These are phyloP conservation scores for Capronia epimyces DNA, from an alignment of 2,329 filamentous ascomycete genomes.

Conservation along the genomic window DNA sequence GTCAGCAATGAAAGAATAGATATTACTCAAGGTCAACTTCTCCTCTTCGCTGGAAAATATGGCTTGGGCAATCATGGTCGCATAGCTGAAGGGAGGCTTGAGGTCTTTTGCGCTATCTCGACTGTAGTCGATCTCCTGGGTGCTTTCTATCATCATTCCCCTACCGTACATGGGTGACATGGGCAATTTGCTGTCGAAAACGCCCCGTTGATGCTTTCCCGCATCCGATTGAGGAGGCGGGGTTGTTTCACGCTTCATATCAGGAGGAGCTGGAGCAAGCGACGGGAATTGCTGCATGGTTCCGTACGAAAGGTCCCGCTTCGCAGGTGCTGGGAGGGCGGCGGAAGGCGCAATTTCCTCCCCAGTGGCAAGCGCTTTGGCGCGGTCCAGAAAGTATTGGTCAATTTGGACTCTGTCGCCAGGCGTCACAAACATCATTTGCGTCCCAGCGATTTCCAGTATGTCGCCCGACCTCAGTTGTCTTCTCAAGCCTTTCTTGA, in stretches of 20 bases:
- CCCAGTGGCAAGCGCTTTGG: conserved; percentile 44
- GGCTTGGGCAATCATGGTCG: conserved; percentile 92
- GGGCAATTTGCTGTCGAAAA: conserved; percentile 37
- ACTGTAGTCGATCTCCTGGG: conserved; percentile 55
- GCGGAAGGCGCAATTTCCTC: conserved; percentile 40
- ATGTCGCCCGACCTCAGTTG: conserved; percentile 79
- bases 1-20: conserved; percentile 87
- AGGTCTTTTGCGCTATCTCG: conserved; percentile 80
- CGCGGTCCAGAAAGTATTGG: conserved; percentile 63
- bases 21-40: conserved; percentile 83
- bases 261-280: conserved; percentile 41
- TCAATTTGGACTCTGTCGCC: conserved; percentile 65
- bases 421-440: conserved; percentile 99
- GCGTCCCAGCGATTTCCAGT: conserved; percentile 82
- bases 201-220: conserved; percentile 29
- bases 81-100: conserved; percentile 94
- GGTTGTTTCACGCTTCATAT: conserved; percentile 39
- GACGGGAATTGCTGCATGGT: conserved; percentile 20
- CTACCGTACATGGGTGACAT: conserved; percentile 47
- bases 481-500: conserved; percentile 62
- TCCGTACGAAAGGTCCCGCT: conserved; percentile 9
- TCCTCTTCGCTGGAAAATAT: conserved; percentile 82
- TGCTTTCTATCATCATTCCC: conserved; percentile 51
- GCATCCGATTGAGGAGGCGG: conserved; percentile 25
- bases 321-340: conserved; percentile 34